A percentile compares a stretch with the other conserved stretches of the same genome.
These are phyloP conservation scores for Aspergillus amoenus DNA, from an alignment of 2,329 filamentous ascomycete genomes.

Conservation along the genomic window DNA sequence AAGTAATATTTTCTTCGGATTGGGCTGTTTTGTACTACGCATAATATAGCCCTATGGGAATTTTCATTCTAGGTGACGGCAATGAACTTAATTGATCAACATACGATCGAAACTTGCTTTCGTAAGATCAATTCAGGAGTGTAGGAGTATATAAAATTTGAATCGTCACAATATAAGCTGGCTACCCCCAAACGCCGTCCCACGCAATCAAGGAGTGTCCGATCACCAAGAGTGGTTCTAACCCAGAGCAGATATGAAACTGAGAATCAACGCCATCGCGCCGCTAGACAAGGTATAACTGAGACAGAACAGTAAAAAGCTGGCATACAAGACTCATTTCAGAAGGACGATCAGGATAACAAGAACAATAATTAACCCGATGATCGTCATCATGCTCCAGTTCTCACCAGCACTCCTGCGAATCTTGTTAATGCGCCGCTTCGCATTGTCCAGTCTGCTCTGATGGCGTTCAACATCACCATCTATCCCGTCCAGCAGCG, in stretches of 20 bases:
- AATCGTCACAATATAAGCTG: conserved; percentile 4
- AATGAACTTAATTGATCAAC: neutral
- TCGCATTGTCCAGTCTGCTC: conserved; percentile 71
- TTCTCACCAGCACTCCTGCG: conserved; percentile 76
- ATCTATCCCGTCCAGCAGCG: conserved; percentile 87
- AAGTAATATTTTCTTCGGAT: too few relatives aligned
- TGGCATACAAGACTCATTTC: conserved; percentile 52
- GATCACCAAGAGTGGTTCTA: conserved; percentile 6
- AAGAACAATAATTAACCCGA: conserved; percentile 78
- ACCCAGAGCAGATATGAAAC: neutral
- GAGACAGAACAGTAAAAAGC: neutral
- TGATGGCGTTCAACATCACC: conserved; percentile 78
- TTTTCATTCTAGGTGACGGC: neutral
- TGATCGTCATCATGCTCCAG: conserved; percentile 79
- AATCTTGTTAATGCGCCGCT: conserved; percentile 69
- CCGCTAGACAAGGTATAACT: conserved; percentile 7
- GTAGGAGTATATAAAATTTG: neutral
- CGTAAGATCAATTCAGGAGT: neutral
- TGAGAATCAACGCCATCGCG: conserved; percentile 10
- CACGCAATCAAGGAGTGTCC: conserved; percentile 2
- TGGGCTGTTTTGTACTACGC: neutral
- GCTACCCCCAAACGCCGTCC: conserved; percentile 8
- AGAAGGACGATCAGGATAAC: conserved; percentile 78
- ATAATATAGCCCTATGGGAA: neutral
- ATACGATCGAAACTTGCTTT: neutral